phyloP scores from a whole-genome alignment of 768 basidiomycete species.

The Termitomyces heimii region DNA sequence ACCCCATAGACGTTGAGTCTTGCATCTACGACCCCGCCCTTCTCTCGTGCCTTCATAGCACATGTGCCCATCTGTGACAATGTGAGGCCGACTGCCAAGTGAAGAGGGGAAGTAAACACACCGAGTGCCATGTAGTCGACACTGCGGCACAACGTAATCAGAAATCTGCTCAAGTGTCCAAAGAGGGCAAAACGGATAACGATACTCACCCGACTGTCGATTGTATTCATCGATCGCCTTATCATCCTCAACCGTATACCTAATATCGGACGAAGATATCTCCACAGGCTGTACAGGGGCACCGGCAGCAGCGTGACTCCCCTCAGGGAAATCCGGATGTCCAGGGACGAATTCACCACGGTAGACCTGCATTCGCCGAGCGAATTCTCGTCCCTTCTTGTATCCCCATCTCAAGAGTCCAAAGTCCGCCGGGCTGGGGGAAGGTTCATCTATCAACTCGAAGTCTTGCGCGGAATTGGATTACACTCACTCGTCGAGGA shows the following conservation, averaged over 20 bases:
- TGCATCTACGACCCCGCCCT: slow-evolving; percentile 57
- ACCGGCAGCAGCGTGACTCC: slow-evolving; percentile 22
- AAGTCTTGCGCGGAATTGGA: background rate
- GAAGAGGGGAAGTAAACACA: slow-evolving; percentile 12
- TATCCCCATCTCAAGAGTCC: slow-evolving; percentile 43
- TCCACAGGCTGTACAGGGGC: slow-evolving; percentile 23
- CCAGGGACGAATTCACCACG: slow-evolving; percentile 29
- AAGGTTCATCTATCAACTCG: background rate
- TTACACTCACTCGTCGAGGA: slow-evolving; percentile 33
- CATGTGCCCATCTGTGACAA: slow-evolving; percentile 53
- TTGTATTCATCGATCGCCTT: slow-evolving; percentile 33
- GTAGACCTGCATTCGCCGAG: slow-evolving; percentile 44
- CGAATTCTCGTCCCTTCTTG: slow-evolving; percentile 48
- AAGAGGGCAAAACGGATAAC: slow-evolving; percentile 1
- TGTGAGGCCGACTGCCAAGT: background rate
- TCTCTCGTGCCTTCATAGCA: slow-evolving; percentile 55
- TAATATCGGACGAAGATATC: slow-evolving; percentile 26
- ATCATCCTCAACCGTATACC: slow-evolving; percentile 35
- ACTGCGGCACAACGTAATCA: slow-evolving; percentile 18
- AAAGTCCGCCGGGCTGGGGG: slow-evolving; percentile 34
- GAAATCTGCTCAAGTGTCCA: background rate
- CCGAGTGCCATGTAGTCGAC: slow-evolving; percentile 39
- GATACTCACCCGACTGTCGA: slow-evolving; percentile 20
- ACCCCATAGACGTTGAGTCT: slow-evolving; percentile 60
- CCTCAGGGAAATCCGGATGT: slow-evolving; percentile 32